phyloP scores from a whole-genome alignment of 441 rosid species.

The Hura crepitans region DNA sequence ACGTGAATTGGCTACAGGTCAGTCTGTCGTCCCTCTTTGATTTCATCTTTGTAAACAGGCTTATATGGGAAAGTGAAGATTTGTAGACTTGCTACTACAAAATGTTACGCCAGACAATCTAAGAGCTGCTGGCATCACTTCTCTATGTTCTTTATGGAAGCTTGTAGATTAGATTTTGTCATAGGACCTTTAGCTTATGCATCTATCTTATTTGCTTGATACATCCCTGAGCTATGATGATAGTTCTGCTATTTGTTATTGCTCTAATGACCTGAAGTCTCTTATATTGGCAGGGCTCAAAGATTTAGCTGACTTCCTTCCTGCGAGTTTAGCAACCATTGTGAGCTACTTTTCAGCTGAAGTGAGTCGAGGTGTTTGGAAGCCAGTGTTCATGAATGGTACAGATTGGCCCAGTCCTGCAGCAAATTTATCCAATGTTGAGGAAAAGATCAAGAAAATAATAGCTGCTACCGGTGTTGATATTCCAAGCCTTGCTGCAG shows the following conservation, averaged over 20 bases:
- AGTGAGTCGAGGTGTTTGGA: slow-evolving; percentile 97
- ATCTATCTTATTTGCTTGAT: neutral
- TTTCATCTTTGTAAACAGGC: slow-evolving; percentile 8
- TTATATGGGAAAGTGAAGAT: neutral
- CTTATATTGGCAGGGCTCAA: slow-evolving; percentile 67
- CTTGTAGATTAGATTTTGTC: slow-evolving; percentile 3
- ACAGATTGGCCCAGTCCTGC: slow-evolving; percentile 99
- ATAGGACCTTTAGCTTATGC: neutral
- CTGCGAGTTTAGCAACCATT: slow-evolving; percentile 82
- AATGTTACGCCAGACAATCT: slow-evolving; percentile 1
- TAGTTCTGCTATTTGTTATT: neutral
- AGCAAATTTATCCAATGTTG: slow-evolving; percentile 75
- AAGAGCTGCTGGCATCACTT: slow-evolving; percentile 11
- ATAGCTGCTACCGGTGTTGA: slow-evolving; percentile 92
- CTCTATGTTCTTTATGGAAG: neutral
- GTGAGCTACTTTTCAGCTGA: slow-evolving; percentile 96
- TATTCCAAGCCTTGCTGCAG: slow-evolving; percentile 78
- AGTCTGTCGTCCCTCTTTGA: slow-evolving; percentile 21
- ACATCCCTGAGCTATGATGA: slow-evolving; percentile 7
- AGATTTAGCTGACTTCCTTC: slow-evolving; percentile 88
- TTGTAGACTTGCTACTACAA: slow-evolving; percentile 3
- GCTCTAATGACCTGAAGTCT: slow-evolving; percentile 16
- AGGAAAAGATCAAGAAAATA: slow-evolving; percentile 83
- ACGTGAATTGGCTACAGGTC: slow-evolving; percentile 98
- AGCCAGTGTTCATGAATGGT: slow-evolving; percentile 94